Base-by-base conservation (phyloP, 352 stramenopile genomes). In the Phytophthora quininea region DNA sequence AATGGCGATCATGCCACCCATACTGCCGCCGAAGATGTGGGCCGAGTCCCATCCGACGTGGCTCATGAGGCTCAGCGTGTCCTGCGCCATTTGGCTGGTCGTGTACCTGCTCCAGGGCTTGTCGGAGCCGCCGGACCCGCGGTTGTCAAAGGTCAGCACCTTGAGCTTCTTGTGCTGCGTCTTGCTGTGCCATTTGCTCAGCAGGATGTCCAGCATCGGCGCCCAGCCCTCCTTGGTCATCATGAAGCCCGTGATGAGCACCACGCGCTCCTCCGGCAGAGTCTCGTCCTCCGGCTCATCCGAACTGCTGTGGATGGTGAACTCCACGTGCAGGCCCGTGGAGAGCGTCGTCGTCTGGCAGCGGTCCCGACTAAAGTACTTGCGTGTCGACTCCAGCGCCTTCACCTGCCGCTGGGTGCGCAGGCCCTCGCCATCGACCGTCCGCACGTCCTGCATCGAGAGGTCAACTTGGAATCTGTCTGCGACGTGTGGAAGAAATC, bases 141-240 rank as follows among this genome's bases (percentile, higher is more conserved):
- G 79, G 43, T 88, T 88, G 64, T 88, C 79, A 19, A 85, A 70
- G 6, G 73, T 80, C 15, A 85, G 68, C 12, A 88, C 56, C 35
- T 68, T 40, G 14, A 82, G 74, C 15, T 53, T 58, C 43, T 67
- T 72, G 42, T 45, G 33, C 5, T 62, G 69, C 9, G 14, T 53
- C n/a, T 68, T 33, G 15, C 35, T 32, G 30, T 72, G 48, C 73
- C 73, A 84, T 31, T 71, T 68, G 29, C 70, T 60, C 7, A 87
- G 19, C 14, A 84, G 49, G 19, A 76, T 63, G 45, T 79, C 67
- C 12, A 87, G 64, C 19, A 80, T 42, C 2, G 73, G 64, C 2
- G 73, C 64, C 70, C 75, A 87, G 3, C 58, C 67, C 43, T 87
- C 78, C 53, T 87, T 84, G 7, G 69, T 73, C 56, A 76, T 71